Evolutionary conservation across 2,329 filamentous ascomycete genomes (phyloP).

Genomic region (Penicillium sp.): DNA sequence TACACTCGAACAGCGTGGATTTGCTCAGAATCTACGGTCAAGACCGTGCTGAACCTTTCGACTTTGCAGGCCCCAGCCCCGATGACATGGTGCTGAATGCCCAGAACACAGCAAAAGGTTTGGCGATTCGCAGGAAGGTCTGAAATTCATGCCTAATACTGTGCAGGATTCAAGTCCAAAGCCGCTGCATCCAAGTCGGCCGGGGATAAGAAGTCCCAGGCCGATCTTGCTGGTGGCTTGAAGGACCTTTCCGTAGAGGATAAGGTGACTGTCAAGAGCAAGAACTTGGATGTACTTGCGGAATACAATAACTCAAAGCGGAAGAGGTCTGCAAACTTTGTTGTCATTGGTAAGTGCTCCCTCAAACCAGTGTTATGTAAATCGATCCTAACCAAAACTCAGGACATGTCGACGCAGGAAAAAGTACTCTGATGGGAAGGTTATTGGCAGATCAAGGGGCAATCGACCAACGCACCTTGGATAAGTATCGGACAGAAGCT

Average conservation of each 20-base stretch:
- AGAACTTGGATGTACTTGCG: slow-evolving; percentile 77
- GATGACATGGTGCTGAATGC: slow-evolving; percentile 85
- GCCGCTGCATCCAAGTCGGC: slow-evolving; percentile 39
- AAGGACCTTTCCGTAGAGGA: slow-evolving; percentile 49
- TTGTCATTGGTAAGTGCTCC: slow-evolving; percentile 70
- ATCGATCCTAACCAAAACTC: slow-evolving; percentile 21
- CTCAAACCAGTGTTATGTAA: not conserved
- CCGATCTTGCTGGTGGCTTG: slow-evolving; percentile 47
- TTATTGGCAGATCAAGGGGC: slow-evolving; percentile 82
- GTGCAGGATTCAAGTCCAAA: slow-evolving; percentile 45
- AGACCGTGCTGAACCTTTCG: slow-evolving; percentile 43
- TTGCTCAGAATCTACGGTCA: slow-evolving; percentile 38
- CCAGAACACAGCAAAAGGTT: slow-evolving; percentile 73
- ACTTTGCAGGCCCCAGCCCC: slow-evolving; percentile 81
- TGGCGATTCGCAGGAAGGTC: slow-evolving; percentile 46
- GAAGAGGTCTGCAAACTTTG: slow-evolving; percentile 83
- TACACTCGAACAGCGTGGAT: slow-evolving; percentile 32
- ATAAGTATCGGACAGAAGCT: slow-evolving; percentile 82
- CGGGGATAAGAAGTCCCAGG: slow-evolving; percentile 40
- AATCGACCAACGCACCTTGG: slow-evolving; percentile 80
- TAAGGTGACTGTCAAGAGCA: slow-evolving; percentile 56
- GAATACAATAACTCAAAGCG: slow-evolving; percentile 70
- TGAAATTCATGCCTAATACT: slow-evolving; percentile 37
- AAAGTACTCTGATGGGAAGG: slow-evolving; percentile 97
- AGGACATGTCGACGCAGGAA: slow-evolving; percentile 96